phyloP scores from a whole-genome alignment of 2,329 filamentous ascomycete genomes.

The Truncatella angustata region DNA sequence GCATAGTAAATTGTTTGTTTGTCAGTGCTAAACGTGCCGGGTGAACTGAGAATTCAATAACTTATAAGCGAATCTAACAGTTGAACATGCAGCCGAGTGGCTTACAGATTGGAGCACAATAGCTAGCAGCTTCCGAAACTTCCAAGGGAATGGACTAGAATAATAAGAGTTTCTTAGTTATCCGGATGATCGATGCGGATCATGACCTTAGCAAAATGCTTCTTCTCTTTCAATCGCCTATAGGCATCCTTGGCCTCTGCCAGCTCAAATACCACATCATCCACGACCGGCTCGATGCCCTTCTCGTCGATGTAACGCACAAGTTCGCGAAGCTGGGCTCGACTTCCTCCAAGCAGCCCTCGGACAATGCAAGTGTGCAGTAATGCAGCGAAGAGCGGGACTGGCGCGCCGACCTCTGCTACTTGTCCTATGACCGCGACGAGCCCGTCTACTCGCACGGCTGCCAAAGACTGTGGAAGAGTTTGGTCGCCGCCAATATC shows the following conservation, averaged over 20 bases:
- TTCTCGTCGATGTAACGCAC: constrained; percentile 16
- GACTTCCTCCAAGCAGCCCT: constrained; percentile 15
- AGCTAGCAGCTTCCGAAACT: no score
- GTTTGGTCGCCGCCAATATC: constrained; percentile 68
- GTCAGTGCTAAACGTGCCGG: no score
- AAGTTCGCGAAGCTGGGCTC: constrained; percentile 16
- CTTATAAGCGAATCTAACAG: no score
- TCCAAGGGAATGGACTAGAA: no score
- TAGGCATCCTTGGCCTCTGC: constrained; percentile 31
- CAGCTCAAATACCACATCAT: constrained; percentile 11
- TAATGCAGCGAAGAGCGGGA: not conserved
- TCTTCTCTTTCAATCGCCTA: constrained; percentile 27
- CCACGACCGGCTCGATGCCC: constrained; percentile 13
- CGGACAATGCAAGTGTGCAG: constrained; percentile 6
- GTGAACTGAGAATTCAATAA: no score
- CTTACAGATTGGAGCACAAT: no score
- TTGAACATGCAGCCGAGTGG: no score
- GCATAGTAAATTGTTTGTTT: no score
- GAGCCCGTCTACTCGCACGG: constrained; percentile 37
- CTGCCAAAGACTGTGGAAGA: constrained; percentile 53
- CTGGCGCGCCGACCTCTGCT: constrained; percentile 1
- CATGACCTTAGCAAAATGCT: constrained; percentile 35
- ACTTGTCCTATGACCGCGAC: constrained; percentile 31
- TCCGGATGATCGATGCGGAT: constrained; percentile 24
- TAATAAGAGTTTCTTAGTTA: no score